Base-by-base conservation (phyloP, 2,329 filamentous ascomycete genomes). In the Penicillium sp. region DNA sequence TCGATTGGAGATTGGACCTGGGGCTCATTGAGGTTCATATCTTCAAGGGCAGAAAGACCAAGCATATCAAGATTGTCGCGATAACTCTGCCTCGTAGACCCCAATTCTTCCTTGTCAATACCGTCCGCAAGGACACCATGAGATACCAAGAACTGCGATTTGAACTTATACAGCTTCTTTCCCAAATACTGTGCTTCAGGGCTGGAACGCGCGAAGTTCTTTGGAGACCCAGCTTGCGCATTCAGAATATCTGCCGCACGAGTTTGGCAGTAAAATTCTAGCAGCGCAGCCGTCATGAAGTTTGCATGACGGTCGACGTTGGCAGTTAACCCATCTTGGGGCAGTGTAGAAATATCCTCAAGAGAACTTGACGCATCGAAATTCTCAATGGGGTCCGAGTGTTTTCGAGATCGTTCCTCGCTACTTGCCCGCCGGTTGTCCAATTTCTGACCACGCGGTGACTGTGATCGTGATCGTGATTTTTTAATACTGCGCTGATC, bases 191-290 rank as follows among this genome's bases (percentile, higher is more conserved):
- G 60, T 8, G 59, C 64, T 42, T 70, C 67, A 3, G 66, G 61
- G 6, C 64, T 69, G 6, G 68, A 56, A 6, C 61, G 64, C 16
- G 61, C 65, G 51, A 60, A 69, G 12, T 43, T 50, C 34, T 51
- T 52, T 14, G 48, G 50, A 10, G 56, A 61, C 22, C 63, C 61
- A 17, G 55, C 41, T 22, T 65, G 59, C 7, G 57, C 55, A 51
- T 70, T 71, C 25, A 71, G 56, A 32, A 68, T 57, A 29, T 70
- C 68, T 14, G 62, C 61, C n/a, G 68, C 68, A 37, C 63, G 61
- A 23, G 51, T 66, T 10, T 64, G 48, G 32, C 65, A 69, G 42
- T 66, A 70, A 39, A 68, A 69, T 38, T 70, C 68, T 3, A 71
- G 54, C 10, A 71, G 49, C 1, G 68, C 64, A 10, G 65, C 55